Conservation (phyloP, 805 yeast species). For the Suhomyces emberorum region DNA sequence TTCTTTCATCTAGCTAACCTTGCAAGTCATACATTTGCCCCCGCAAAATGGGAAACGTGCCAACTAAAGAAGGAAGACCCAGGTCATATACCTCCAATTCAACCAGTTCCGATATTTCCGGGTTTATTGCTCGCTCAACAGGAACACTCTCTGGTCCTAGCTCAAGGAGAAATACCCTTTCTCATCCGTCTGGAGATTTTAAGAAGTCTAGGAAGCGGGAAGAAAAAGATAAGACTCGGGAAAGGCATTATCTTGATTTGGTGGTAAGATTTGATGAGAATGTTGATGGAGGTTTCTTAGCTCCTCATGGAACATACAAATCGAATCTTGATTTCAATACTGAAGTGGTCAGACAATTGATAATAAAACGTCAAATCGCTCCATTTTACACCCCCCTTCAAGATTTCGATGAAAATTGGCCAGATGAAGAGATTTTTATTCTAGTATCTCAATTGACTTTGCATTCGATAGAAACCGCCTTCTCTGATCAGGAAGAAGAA, state of each 20-base stretch:
- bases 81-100: slow-evolving; percentile 21
- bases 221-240: slow-evolving; percentile 54
- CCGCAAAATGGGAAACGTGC: slow-evolving; percentile 49
- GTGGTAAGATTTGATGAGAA: slow-evolving; percentile 61
- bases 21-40: too few species aligned
- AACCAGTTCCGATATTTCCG: slow-evolving; percentile 5
- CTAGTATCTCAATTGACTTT: slow-evolving; percentile 49
- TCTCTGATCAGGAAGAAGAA: slow-evolving; percentile 46
- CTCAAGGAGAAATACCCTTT: slow-evolving; percentile 20
- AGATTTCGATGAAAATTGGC: slow-evolving; percentile 71
- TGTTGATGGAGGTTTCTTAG: slow-evolving; percentile 93
- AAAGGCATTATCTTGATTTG: slow-evolving; percentile 52
- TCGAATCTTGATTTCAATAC: slow-evolving; percentile 73
- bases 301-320: slow-evolving; percentile 86
- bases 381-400: slow-evolving; percentile 91
- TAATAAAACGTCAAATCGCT: slow-evolving; percentile 68
- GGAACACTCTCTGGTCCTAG: slow-evolving; percentile 1
- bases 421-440: slow-evolving; percentile 58
- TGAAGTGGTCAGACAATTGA: slow-evolving; percentile 65
- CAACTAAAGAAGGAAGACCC: slow-evolving; percentile 37
- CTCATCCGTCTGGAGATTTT: slow-evolving; percentile 16
- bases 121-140: slow-evolving; percentile 6
- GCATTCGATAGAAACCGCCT: slow-evolving; percentile 53
- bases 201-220: slow-evolving; percentile 32
- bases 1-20: not conserved